These are phyloP conservation scores for Saccharomyces hybrid DNA, from an alignment of 1,139 yeast species.

Conservation along the genomic window DNA sequence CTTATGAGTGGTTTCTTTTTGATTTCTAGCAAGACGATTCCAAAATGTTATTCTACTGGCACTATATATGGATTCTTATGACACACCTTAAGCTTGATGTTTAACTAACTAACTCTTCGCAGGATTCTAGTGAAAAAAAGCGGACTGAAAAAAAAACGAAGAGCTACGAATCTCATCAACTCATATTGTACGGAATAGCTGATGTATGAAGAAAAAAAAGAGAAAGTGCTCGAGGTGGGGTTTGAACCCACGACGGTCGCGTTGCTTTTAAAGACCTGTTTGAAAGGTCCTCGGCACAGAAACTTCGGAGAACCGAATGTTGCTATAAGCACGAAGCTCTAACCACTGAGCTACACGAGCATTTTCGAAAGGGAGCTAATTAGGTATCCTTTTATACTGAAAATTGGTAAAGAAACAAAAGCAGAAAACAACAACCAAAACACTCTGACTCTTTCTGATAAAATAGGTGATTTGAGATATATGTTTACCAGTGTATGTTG, in stretches of 20 bases:
- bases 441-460: too few species aligned
- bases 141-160: not conserved
- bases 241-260: conserved; percentile 49
- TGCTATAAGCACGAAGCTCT: conserved; percentile 47
- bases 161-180: not conserved
- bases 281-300: conserved; percentile 22
- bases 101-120: not conserved
- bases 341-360: conserved; percentile 48
- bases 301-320: conserved; percentile 28
- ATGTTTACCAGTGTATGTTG: too few species aligned
- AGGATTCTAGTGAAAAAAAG: not conserved
- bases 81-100: not conserved
- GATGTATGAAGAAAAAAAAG: conserved; percentile 15
- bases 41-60: not conserved
- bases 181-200: not conserved
- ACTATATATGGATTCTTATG: not conserved
- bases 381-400: not conserved
- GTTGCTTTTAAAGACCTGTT: conserved; percentile 32
- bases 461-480: too few species aligned
- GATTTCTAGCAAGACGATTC: not conserved
- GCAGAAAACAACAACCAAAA: too few species aligned
- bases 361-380: conserved; percentile 18
- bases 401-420: too few species aligned
- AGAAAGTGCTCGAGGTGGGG: conserved; percentile 45
- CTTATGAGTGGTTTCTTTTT: not conserved